Conservation (phyloP, 345 rosid species). For the Lepidium africanum region DNA sequence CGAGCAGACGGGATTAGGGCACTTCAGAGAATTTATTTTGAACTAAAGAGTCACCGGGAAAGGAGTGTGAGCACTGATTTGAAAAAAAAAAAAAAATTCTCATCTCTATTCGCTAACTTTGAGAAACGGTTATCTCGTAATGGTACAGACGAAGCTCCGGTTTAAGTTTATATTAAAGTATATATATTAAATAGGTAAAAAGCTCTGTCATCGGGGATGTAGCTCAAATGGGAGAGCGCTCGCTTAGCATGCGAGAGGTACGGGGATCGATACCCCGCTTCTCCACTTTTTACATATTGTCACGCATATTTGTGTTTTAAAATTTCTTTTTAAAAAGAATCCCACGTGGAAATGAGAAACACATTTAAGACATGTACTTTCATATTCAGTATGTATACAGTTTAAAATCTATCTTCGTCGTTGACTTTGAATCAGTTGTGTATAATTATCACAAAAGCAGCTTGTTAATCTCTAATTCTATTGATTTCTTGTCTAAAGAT, state of each 20-base stretch:
- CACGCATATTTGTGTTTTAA: too few relatives aligned
- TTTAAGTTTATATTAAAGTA: too few relatives aligned
- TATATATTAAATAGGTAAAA: too few relatives aligned
- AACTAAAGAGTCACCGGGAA: slow-evolving; percentile 15
- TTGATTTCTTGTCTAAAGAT: background rate
- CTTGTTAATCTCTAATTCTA: background rate
- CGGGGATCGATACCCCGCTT: slow-evolving; percentile 87
- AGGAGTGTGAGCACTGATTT: slow-evolving; percentile 24
- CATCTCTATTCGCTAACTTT: background rate
- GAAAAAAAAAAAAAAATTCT: background rate
- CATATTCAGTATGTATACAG: background rate
- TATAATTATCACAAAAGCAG: background rate
- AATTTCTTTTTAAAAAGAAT: too few relatives aligned
- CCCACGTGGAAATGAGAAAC: too few relatives aligned
- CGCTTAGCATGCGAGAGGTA: slow-evolving; percentile 92
- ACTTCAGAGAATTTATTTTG: background rate
- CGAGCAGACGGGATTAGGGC: slow-evolving; percentile 22
- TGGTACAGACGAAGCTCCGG: background rate
- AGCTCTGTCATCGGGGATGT: slow-evolving; percentile 36
- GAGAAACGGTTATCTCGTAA: slow-evolving; percentile 4
- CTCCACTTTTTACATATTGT: slow-evolving; percentile 30
- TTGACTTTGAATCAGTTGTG: background rate
- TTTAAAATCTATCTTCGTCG: background rate
- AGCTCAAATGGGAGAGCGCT: slow-evolving; percentile 96
- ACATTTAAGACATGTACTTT: background rate